Percentiles rank a stretch among this genome's conserved stretches.
Evolutionary conservation across 2,329 filamentous ascomycete genomes (phyloP).

Genomic region (Cladosporium colombiae): DNA sequence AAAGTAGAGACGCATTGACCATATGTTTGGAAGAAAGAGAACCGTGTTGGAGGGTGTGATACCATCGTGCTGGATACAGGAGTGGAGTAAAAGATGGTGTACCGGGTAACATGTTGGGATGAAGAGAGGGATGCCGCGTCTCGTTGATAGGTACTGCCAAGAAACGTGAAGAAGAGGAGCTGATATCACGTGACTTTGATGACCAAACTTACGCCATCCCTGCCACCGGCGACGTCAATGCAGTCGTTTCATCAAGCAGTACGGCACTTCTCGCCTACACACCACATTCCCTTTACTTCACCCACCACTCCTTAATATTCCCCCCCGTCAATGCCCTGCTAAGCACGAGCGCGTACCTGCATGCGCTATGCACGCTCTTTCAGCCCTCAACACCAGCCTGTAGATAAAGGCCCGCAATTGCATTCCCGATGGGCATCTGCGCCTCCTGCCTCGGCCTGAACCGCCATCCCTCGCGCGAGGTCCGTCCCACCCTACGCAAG

Average conservation of each 20-base stretch:
- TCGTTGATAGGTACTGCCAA: not conserved
- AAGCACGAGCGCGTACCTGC: conserved; percentile 15
- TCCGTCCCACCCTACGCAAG: conserved; percentile 33
- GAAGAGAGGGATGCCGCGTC: not conserved
- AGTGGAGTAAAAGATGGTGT: not conserved
- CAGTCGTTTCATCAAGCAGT: not conserved
- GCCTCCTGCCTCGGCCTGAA: conserved; percentile 50
- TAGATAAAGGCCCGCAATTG: conserved; percentile 5
- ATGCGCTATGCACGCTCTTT: conserved; percentile 15
- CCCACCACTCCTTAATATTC: conserved; percentile 16
- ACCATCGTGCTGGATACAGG: not conserved
- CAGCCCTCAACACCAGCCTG: conserved; percentile 5
- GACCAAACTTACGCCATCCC: not conserved
- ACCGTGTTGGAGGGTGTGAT: not conserved
- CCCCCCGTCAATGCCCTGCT: conserved; percentile 15
- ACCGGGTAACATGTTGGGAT: not conserved
- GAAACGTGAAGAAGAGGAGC: not conserved
- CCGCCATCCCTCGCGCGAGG: conserved; percentile 47
- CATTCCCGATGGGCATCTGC: conserved; percentile 50
- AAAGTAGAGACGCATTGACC: not conserved
- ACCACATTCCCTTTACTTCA: conserved; percentile 12
- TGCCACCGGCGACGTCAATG: conserved; percentile 11
- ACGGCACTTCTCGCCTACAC: conserved; percentile 5
- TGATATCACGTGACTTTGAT: not conserved
- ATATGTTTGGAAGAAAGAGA: not conserved